Evolutionary conservation across 2,329 filamentous ascomycete species (phyloP).

Genomic region (Hypomyces perniciosus): DNA sequence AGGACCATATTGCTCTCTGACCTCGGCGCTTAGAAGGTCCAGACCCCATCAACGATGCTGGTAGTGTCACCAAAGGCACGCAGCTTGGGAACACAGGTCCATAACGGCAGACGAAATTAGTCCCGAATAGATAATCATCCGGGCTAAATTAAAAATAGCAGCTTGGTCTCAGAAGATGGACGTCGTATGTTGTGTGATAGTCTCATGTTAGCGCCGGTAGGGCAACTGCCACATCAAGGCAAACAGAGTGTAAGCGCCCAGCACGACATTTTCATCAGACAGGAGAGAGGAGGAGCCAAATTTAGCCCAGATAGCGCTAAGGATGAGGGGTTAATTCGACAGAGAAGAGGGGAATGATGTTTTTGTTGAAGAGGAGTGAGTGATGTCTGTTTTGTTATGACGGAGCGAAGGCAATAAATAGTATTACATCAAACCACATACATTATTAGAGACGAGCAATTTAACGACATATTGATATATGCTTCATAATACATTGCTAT

Average conservation of each 20-base stretch:
- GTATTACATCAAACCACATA: too few relatives aligned
- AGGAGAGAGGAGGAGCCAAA: constrained; percentile 10
- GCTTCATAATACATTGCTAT: too few relatives aligned
- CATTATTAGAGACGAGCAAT: too few relatives aligned
- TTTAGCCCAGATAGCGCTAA: constrained; percentile 13
- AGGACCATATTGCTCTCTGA: neutral
- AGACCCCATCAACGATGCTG: neutral
- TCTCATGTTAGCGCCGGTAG: constrained; percentile 20
- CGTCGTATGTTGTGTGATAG: constrained; percentile 17
- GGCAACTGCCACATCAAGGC: constrained; percentile 7
- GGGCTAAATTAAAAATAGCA: constrained; percentile 34
- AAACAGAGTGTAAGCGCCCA: constrained; percentile 16
- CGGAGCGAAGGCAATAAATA: too few relatives aligned
- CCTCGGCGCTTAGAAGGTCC: constrained; percentile 8
- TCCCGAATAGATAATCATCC: constrained; percentile 13
- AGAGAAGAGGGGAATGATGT: neutral
- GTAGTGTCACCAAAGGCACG: constrained; percentile 4
- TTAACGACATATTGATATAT: too few relatives aligned
- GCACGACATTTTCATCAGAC: neutral
- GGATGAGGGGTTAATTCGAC: constrained; percentile 14
- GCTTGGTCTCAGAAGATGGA: constrained; percentile 7
- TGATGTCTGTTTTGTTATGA: too few relatives aligned
- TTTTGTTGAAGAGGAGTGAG: neutral
- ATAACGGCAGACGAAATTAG: constrained; percentile 9
- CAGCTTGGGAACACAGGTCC: neutral